Percentiles rank a stretch among this genome's conserved stretches.
These are phyloP conservation scores for Fusarium mexicanum DNA, from an alignment of 2,329 filamentous ascomycete genomes.

Conservation along the genomic window DNA sequence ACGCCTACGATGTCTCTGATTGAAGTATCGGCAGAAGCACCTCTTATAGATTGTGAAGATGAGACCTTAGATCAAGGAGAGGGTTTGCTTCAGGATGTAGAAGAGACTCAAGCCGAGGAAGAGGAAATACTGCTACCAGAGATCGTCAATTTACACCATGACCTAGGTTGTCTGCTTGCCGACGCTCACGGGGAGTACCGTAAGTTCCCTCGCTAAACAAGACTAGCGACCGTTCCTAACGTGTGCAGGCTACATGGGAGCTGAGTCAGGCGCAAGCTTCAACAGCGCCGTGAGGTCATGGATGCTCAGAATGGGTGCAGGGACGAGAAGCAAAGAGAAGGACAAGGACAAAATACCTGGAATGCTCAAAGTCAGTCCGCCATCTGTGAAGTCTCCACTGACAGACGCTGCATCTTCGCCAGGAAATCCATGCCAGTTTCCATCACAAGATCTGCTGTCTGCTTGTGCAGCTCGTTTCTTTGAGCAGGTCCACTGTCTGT, in stretches of 20 bases:
- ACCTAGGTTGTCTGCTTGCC: background rate
- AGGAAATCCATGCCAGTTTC: background rate
- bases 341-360: background rate
- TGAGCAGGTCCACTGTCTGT: background rate
- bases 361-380: background rate
- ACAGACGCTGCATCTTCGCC: accelerated
- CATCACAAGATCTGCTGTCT: accelerated
- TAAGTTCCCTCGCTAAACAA: too few relatives aligned
- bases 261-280: background rate
- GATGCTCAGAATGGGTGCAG: background rate
- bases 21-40: background rate
- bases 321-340: background rate
- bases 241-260: background rate
- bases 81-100: accelerated
- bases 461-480: background rate
- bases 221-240: too few relatives aligned
- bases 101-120: background rate
- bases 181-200: background rate
- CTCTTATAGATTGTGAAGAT: background rate
- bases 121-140: background rate
- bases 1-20: background rate
- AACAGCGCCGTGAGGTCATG: background rate
- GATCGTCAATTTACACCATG: background rate
- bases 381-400: background rate
- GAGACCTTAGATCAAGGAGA: background rate